Percentiles rank a stretch among this genome's conserved stretches.
These are phyloP conservation scores for Dioscorea cayenensis DNA, from an alignment of 116 monocot species.

Conservation along the genomic window DNA sequence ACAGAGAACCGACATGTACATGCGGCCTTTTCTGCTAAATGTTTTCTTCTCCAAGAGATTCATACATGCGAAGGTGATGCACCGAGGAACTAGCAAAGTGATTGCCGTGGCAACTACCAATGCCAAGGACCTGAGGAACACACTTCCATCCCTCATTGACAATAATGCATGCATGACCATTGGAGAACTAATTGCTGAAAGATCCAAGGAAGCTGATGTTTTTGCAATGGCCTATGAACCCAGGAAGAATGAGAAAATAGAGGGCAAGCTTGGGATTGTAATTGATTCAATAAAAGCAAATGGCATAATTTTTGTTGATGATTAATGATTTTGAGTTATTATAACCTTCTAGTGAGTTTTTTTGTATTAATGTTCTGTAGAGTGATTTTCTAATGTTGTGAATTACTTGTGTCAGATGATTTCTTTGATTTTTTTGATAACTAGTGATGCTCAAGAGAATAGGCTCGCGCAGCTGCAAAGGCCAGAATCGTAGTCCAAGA, in stretches of 20 bases:
- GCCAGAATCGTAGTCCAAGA: too few relatives aligned
- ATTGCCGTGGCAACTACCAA: conserved; percentile 85
- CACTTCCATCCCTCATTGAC: conserved; percentile 69
- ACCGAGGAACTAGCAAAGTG: conserved; percentile 86
- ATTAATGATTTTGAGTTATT: too few relatives aligned
- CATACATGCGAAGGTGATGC: conserved; percentile 79
- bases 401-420: too few relatives aligned
- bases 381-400: too few relatives aligned
- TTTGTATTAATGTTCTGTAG: too few relatives aligned
- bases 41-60: conserved; percentile 93
- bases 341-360: too few relatives aligned
- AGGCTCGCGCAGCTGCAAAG: too few relatives aligned
- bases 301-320: conserved; percentile 69
- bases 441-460: too few relatives aligned
- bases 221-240: conserved; percentile 74
- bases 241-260: conserved; percentile 65
- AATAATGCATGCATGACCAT: conserved; percentile 63
- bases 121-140: conserved; percentile 81
- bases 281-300: conserved; percentile 80
- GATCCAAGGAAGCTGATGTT: conserved; percentile 81
- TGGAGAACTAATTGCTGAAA: conserved; percentile 72
- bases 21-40: conserved; percentile 81
- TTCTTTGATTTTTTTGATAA: too few relatives aligned
- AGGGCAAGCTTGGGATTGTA: conserved; percentile 74
- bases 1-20: conserved; percentile 83